phyloP scores from a whole-genome alignment of 257 asterid species.

The Penstemon barbatus region DNA sequence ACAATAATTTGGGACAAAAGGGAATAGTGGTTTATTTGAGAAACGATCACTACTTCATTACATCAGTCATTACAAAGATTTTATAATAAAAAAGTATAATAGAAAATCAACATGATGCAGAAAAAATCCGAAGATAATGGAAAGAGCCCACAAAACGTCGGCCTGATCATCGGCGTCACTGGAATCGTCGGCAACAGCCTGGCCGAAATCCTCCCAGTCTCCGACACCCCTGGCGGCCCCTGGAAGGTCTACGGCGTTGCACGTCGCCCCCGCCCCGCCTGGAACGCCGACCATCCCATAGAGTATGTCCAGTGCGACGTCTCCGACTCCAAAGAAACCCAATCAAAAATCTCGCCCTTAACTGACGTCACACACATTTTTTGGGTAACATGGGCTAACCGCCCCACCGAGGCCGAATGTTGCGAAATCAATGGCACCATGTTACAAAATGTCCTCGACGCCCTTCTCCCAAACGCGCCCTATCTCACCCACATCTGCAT shows the following conservation, averaged over 20 bases:
- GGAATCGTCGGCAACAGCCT: constrained; percentile 46
- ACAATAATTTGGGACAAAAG: too few relatives aligned
- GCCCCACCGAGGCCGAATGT: constrained; percentile 39
- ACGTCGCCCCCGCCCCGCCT: constrained; percentile 40
- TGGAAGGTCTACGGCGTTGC: constrained; percentile 49
- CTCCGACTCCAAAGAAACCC: constrained; percentile 27
- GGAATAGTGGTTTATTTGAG: too few relatives aligned
- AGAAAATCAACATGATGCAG: constrained; percentile 17
- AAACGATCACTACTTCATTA: too few relatives aligned
- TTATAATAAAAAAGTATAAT: too few relatives aligned
- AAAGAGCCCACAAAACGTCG: constrained; percentile 27
- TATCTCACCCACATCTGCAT: constrained; percentile 34
- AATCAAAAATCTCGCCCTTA: constrained; percentile 37
- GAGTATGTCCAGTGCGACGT: constrained; percentile 41
- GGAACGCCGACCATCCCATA: constrained; percentile 39
- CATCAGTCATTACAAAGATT: too few relatives aligned
- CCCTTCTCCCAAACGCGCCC: constrained; percentile 32
- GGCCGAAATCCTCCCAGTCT: constrained; percentile 39
- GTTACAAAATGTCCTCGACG: constrained; percentile 36
- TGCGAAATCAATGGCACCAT: constrained; percentile 34
- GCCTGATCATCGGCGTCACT: constrained; percentile 37
- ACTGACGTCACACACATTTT: constrained; percentile 40
- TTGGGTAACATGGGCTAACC: constrained; percentile 37
- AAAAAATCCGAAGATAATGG: constrained; percentile 23
- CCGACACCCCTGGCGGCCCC: constrained; percentile 49